Conservation (phyloP, 371 early-diverging fungal genomes). For the Lichtheimia ramosa region DNA sequence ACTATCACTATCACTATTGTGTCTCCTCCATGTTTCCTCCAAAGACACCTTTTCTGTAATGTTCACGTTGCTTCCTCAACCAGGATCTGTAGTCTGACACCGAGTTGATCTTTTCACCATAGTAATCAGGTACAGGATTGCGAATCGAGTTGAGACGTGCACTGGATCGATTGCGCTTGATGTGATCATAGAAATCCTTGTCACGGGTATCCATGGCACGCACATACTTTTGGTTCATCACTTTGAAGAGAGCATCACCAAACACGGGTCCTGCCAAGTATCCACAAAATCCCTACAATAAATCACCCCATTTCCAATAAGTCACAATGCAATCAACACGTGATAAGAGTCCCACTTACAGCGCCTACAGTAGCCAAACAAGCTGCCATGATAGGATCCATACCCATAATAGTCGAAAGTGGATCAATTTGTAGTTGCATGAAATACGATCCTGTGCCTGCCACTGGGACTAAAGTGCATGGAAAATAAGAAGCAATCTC, state of each 20-base stretch:
- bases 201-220: constrained; percentile 70
- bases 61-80: constrained; percentile 87
- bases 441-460: constrained; percentile 69
- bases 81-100: constrained; percentile 84
- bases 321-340: not conserved
- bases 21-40: constrained; percentile 35
- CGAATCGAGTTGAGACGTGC: constrained; percentile 74
- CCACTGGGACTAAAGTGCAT: constrained; percentile 59
- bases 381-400: constrained; percentile 78
- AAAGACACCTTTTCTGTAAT: constrained; percentile 73
- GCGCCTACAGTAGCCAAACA: constrained; percentile 56
- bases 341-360: constrained; percentile 25
- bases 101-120: constrained; percentile 89
- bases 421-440: constrained; percentile 77
- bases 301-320: not conserved
- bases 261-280: constrained; percentile 70
- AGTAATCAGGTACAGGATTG: constrained; percentile 89
- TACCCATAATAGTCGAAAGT: constrained; percentile 70
- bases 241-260: constrained; percentile 64
- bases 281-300: constrained; percentile 61
- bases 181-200: constrained; percentile 77
- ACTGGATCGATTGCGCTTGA: constrained; percentile 78
- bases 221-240: constrained; percentile 56
- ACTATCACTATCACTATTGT: not conserved
- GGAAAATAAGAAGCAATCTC: constrained; percentile 70